A percentile compares a stretch with the other conserved stretches of the same genome.
Conservation (phyloP, 768 basidiomycete genomes). For the Rhodotorula kratochvilovae region DNA sequence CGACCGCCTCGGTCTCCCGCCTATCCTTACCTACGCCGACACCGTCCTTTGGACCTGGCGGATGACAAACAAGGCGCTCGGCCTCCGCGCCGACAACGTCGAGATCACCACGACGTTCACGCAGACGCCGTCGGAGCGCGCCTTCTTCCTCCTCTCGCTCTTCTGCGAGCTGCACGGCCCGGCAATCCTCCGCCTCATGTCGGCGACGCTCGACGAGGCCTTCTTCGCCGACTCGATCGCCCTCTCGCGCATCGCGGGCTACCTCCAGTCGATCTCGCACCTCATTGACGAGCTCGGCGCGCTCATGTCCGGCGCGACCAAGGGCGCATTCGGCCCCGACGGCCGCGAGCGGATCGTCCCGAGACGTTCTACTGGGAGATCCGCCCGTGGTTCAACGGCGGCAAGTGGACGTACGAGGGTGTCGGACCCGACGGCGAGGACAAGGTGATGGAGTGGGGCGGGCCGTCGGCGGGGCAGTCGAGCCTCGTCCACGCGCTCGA, state of each 20-base stretch:
- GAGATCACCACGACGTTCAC: slow-evolving; percentile 60
- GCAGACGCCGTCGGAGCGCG: slow-evolving; percentile 68
- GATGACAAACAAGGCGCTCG: slow-evolving; percentile 28
- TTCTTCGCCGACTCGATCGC: slow-evolving; percentile 72
- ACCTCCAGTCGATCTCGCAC: slow-evolving; percentile 60
- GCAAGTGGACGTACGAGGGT: slow-evolving; percentile 73
- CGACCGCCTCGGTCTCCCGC: slow-evolving; percentile 69
- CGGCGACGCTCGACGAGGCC: slow-evolving; percentile 75
- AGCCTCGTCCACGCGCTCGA: slow-evolving; percentile 77
- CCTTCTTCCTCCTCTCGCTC: slow-evolving; percentile 81
- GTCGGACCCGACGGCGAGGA: slow-evolving; percentile 53
- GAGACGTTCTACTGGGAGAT: slow-evolving; percentile 78
- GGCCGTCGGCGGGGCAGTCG: slow-evolving; percentile 92
- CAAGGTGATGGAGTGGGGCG: slow-evolving; percentile 51
- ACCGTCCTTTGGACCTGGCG: slow-evolving; percentile 76
- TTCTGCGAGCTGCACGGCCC: slow-evolving; percentile 82
- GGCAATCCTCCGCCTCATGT: slow-evolving; percentile 78
- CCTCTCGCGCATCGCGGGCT: slow-evolving; percentile 61
- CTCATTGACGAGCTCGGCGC: slow-evolving; percentile 63
- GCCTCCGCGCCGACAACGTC: slow-evolving; percentile 54
- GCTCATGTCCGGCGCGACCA: slow-evolving; percentile 62
- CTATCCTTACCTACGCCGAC: slow-evolving; percentile 84
- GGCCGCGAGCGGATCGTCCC: slow-evolving; percentile 52
- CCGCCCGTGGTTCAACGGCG: slow-evolving; percentile 89
- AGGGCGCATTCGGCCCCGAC: slow-evolving; percentile 51